Conservation (phyloP, 768 basidiomycete genomes). For the Cystofilobasidium macerans region DNA sequence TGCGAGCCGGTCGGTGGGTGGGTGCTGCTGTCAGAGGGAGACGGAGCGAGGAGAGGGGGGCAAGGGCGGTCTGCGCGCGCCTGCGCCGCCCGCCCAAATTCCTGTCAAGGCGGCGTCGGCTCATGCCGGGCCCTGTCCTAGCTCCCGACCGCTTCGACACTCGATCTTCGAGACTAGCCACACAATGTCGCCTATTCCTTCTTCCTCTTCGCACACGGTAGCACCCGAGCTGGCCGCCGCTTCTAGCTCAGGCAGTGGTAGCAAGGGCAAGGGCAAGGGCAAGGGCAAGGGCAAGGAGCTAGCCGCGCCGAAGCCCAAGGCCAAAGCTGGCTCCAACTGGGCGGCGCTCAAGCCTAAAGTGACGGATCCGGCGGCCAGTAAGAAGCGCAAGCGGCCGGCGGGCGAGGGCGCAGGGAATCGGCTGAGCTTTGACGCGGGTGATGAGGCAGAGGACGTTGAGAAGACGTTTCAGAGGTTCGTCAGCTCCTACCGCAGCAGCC, state of each 20-base stretch:
- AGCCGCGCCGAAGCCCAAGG: conserved; percentile 7
- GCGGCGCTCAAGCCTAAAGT: conserved; percentile 22
- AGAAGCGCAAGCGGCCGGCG: conserved; percentile 21
- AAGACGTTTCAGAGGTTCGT: conserved; percentile 20
- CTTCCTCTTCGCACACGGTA: conserved; percentile 9
- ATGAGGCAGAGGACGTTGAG: conserved; percentile 1
- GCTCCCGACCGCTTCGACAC: no score
- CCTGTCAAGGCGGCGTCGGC: no score
- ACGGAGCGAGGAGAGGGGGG: no score
- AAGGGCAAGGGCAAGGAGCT: conserved; percentile 8
- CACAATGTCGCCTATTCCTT: no score
- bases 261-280: conserved; percentile 8
- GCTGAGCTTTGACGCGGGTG: background rate
- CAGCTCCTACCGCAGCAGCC: background rate
- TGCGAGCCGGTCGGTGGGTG: no score
- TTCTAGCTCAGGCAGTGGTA: background rate
- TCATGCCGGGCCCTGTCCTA: no score
- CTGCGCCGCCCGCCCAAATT: no score
- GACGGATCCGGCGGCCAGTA: conserved; percentile 4
- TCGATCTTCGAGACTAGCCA: no score
- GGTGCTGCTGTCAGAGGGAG: no score
- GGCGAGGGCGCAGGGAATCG: background rate
- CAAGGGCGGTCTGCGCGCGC: no score
- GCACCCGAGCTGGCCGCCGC: background rate
- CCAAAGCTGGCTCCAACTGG: conserved; percentile 22